Evolutionary conservation across 305 asterid species (phyloP).

Genomic region (Fraxinus nigra): DNA sequence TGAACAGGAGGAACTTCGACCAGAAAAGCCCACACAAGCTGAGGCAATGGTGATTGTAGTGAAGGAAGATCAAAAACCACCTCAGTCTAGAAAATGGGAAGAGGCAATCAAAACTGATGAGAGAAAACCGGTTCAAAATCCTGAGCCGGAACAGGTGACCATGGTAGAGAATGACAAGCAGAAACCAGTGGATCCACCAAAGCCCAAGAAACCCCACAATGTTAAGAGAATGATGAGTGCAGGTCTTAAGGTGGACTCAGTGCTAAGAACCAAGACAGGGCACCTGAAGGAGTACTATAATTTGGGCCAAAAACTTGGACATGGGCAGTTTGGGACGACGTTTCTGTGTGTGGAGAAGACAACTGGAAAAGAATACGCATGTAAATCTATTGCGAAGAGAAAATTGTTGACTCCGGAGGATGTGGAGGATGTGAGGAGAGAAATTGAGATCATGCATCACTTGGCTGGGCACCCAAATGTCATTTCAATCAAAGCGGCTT

Average conservation of each 20-base stretch:
- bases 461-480: slow-evolving; percentile 55
- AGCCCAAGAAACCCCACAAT: slow-evolving; percentile 34
- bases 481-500: slow-evolving; percentile 70
- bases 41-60: slow-evolving; percentile 18
- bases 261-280: slow-evolving; percentile 64
- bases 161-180: slow-evolving; percentile 14
- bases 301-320: slow-evolving; percentile 54
- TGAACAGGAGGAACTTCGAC: slow-evolving; percentile 20
- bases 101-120: slow-evolving; percentile 29
- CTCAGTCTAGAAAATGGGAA: slow-evolving; percentile 28
- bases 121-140: slow-evolving; percentile 7
- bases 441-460: slow-evolving; percentile 77
- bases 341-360: slow-evolving; percentile 53
- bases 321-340: slow-evolving; percentile 65
- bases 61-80: slow-evolving; percentile 24
- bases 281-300: slow-evolving; percentile 52
- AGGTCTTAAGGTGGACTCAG: slow-evolving; percentile 57
- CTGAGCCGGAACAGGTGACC: neutral
- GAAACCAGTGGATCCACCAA: slow-evolving; percentile 22
- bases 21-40: slow-evolving; percentile 14
- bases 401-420: slow-evolving; percentile 53
- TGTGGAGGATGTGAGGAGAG: slow-evolving; percentile 73
- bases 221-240: slow-evolving; percentile 58
- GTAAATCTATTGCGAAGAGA: slow-evolving; percentile 71
- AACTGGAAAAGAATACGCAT: slow-evolving; percentile 53